These are phyloP conservation scores for Sambucus nigra DNA, from an alignment of 129 eudicot genomes.

Conservation along the genomic window DNA sequence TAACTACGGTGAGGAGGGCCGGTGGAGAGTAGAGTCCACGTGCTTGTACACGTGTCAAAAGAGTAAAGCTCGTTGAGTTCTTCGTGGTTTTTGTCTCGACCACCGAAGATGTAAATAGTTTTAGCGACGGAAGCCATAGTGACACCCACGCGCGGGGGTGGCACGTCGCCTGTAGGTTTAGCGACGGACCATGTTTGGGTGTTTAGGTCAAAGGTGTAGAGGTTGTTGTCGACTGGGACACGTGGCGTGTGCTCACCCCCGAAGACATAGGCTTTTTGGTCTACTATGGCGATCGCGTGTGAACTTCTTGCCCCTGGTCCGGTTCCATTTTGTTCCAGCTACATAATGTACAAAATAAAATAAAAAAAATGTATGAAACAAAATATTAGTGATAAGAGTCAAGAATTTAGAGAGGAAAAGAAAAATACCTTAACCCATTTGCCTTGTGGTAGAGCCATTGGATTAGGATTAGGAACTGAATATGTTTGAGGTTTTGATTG, in stretches of 20 bases:
- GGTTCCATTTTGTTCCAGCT: constrained; percentile 68
- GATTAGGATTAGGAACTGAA: no score
- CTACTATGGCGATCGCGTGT: constrained; percentile 74
- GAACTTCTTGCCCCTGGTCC: constrained; percentile 98
- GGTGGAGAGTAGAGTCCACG: constrained; percentile 59
- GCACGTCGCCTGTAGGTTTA: constrained; percentile 62
- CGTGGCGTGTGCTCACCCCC: constrained; percentile 95
- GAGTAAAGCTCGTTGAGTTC: constrained; percentile 86
- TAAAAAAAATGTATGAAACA: constrained; percentile 1
- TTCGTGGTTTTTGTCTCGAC: constrained; percentile 74
- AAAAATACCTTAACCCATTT: constrained; percentile 69
- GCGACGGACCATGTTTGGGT: constrained; percentile 67
- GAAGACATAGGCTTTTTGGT: constrained; percentile 70
- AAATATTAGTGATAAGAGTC: background rate
- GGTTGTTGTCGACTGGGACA: constrained; percentile 82
- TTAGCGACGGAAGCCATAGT: constrained; percentile 75
- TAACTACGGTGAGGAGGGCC: constrained; percentile 81
- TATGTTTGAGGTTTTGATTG: no score
- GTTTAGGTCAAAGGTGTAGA: constrained; percentile 61
- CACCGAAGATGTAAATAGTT: constrained; percentile 77
- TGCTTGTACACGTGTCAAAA: constrained; percentile 54
- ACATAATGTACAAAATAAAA: constrained; percentile 12
- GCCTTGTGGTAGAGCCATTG: constrained; percentile 31
- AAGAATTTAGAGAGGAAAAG: background rate
- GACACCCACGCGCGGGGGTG: constrained; percentile 97